Base-by-base conservation (phyloP, 148 eudicot genomes). In the Fagopyrum esculentum region DNA sequence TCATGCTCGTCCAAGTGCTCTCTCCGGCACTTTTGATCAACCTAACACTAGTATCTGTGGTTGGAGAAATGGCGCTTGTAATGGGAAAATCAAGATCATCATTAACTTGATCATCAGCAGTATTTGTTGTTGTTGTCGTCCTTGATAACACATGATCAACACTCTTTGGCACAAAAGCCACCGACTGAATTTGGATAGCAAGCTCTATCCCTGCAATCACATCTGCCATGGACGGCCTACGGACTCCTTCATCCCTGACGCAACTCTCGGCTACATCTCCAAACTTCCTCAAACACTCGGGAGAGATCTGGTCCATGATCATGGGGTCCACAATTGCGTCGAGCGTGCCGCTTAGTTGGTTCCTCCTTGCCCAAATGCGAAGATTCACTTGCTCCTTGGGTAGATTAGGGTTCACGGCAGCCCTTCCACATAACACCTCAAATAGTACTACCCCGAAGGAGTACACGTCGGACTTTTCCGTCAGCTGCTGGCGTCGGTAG, bases 151-250 rank as follows among this genome's bases (percentile, higher is more conserved):
- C 40, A 1, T 35, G 40, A 35, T 35, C 40, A 35, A 35, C 40
- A 35, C 40, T 35, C 40, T 35, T 35, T 35, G 40, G 40, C 26
- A 6, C 63, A 2, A 6, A 17, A 57, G 63, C 19, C 30, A n/a
- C 63, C 63, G 83, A 86, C 71, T 93, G 97, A 43, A 93, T 86
- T 74, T 83, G 97, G 76, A 91, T 86, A 40, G 90, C 89, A 69
- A 89, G 66, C 74, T 93, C 98, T 81, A 93, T 80, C 69, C 89
- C 91, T 95, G 97, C 91, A 73, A 93, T 77, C 63, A 93, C 98
- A 69, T 93, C 98, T 2, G 97, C 98, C 85, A 93, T 93, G 0
- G 90, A 84, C 9, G 98, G 98, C 83, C 98, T 88, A 81, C 91
- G 94, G 5, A 84, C 87, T 9, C 94, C 98, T 73, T 86, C 91